These are phyloP conservation scores for Physcomitrellopsis africana DNA, from an alignment of 225 moss, liverwort and hornwort species.

Conservation along the genomic window DNA sequence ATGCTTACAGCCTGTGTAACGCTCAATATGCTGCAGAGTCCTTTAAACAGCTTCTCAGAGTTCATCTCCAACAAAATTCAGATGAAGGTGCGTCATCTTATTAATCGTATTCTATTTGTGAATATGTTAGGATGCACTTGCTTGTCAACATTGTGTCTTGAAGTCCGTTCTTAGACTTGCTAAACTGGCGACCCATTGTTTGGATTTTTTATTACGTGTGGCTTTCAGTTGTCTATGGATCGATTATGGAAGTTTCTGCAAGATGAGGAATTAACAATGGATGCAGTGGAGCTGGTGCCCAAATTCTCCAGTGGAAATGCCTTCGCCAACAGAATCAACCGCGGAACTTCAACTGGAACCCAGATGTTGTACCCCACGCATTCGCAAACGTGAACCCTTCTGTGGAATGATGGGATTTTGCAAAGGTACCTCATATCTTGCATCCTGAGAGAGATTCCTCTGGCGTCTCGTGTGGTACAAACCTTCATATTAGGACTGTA, in stretches of 20 bases:
- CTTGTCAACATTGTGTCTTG: neutral
- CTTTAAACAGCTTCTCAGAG: constrained; percentile 60
- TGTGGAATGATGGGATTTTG: constrained; percentile 53
- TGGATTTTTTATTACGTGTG: neutral
- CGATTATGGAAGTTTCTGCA: constrained; percentile 62
- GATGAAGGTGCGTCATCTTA: constrained; percentile 37
- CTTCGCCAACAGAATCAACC: constrained; percentile 39
- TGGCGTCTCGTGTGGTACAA: too few species aligned
- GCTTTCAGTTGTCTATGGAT: constrained; percentile 50
- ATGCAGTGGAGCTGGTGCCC: constrained; percentile 43
- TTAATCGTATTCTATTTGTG: neutral
- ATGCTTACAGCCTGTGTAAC: constrained; percentile 61
- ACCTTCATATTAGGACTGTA: too few species aligned
- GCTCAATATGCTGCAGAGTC: constrained; percentile 60
- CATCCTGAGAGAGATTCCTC: too few species aligned
- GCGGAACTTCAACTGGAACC: constrained; percentile 59
- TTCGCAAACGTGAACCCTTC: constrained; percentile 45
- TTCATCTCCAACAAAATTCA: constrained; percentile 63
- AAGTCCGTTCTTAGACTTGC: neutral
- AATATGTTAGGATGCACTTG: neutral
- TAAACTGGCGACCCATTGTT: neutral
- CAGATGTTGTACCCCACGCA: constrained; percentile 28
- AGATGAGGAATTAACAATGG: constrained; percentile 51
- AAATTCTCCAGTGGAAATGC: constrained; percentile 5
- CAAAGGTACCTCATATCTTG: too few species aligned